Evolutionary conservation across 441 rosid species (phyloP).

Genomic region (Eruca vesicaria): DNA sequence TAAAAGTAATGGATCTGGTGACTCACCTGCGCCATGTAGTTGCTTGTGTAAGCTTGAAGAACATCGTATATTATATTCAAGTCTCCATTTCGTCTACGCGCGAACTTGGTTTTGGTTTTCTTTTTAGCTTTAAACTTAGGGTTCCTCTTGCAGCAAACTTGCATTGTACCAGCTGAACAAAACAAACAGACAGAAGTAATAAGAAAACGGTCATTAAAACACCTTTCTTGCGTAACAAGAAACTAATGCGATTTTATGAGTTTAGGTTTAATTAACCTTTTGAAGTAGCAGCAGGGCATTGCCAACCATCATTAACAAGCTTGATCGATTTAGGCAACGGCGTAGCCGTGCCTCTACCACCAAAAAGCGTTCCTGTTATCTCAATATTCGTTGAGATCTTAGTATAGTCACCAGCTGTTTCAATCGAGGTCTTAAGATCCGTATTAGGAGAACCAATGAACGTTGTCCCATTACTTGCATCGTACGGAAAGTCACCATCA

Average conservation of each 20-base stretch:
- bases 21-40: slow-evolving; percentile 53
- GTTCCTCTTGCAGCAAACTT: slow-evolving; percentile 66
- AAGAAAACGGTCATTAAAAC: not conserved
- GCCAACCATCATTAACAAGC: slow-evolving; percentile 51
- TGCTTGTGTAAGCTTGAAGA: slow-evolving; percentile 56
- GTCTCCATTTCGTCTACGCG: slow-evolving; percentile 55
- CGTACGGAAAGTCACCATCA: slow-evolving; percentile 36
- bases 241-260: slow-evolving; percentile 13
- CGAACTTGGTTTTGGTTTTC: slow-evolving; percentile 41
- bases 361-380: slow-evolving; percentile 50
- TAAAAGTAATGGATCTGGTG: not conserved
- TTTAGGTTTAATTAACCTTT: slow-evolving; percentile 26
- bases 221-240: slow-evolving; percentile 1
- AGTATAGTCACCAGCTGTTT: slow-evolving; percentile 48
- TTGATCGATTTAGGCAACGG: slow-evolving; percentile 54
- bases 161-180: slow-evolving; percentile 47
- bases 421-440: slow-evolving; percentile 39
- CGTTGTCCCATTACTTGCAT: slow-evolving; percentile 36
- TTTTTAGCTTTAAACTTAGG: slow-evolving; percentile 58
- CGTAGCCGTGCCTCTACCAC: slow-evolving; percentile 38
- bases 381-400: slow-evolving; percentile 39
- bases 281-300: slow-evolving; percentile 46
- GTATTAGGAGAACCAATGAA: slow-evolving; percentile 36
- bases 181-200: not conserved
- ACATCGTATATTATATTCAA: slow-evolving; percentile 65